Percentiles rank a stretch among this genome's conserved stretches.
phyloP scores from a whole-genome alignment of 768 basidiomycete genomes.

The Butyriboletus loyo region DNA sequence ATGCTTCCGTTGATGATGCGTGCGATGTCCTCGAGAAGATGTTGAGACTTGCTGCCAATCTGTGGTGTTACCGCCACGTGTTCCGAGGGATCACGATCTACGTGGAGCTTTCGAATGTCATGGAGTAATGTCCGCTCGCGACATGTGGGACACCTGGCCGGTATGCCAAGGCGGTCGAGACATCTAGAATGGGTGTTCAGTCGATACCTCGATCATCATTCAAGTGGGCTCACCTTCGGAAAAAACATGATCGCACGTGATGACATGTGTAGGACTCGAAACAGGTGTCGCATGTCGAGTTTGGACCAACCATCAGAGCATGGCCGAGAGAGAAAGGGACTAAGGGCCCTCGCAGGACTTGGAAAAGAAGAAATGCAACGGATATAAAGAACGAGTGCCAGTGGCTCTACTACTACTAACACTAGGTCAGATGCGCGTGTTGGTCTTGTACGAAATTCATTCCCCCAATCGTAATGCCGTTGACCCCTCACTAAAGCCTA shows the following conservation, averaged over 20 bases:
- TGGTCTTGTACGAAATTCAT: too few species aligned
- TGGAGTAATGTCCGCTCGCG: constrained; percentile 47
- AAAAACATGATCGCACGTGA: constrained; percentile 72
- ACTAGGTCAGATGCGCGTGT: constrained; percentile 33
- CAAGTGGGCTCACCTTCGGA: constrained; percentile 37
- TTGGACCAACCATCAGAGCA: constrained; percentile 65
- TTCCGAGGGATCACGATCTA: constrained; percentile 47
- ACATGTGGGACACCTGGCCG: constrained; percentile 61
- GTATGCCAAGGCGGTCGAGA: constrained; percentile 47
- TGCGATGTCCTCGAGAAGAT: constrained; percentile 53
- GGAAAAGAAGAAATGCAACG: constrained; percentile 3
- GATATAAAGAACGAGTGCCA: constrained; percentile 26
- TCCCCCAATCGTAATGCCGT: too few species aligned
- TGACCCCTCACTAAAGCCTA: too few species aligned
- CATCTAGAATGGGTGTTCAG: constrained; percentile 43
- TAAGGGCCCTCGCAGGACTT: constrained; percentile 30
- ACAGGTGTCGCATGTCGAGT: constrained; percentile 75
- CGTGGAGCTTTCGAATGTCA: constrained; percentile 53
- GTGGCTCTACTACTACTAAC: constrained; percentile 9
- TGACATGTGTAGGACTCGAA: constrained; percentile 64
- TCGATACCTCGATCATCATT: constrained; percentile 2
- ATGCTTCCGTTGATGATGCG: constrained; percentile 55
- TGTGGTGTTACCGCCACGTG: constrained; percentile 13
- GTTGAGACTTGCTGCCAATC: constrained; percentile 44
- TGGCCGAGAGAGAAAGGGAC: constrained; percentile 37